Percentiles rank a stretch among this genome's conserved stretches.
Evolutionary conservation across 1,139 yeast genomes (phyloP).

Genomic region (Trichomonascaceae sp.): DNA sequence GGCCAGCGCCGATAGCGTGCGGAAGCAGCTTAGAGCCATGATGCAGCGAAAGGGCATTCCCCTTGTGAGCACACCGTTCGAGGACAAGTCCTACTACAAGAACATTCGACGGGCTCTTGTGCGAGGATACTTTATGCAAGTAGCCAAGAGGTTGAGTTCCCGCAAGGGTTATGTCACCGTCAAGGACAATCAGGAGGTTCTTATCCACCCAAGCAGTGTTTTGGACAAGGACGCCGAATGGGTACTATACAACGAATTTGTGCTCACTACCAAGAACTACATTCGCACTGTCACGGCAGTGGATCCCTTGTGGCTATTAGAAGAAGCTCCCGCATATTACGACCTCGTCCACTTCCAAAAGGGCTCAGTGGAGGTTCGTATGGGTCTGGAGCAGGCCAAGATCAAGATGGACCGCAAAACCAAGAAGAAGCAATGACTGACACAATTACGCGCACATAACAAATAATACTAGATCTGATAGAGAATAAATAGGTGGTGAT

Average conservation of each 20-base stretch:
- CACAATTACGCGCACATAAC: not conserved
- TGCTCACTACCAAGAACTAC: slow-evolving; percentile 82
- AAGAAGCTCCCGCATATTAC: slow-evolving; percentile 76
- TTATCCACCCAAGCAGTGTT: slow-evolving; percentile 88
- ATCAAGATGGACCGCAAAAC: slow-evolving; percentile 11
- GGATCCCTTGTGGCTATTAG: slow-evolving; percentile 84
- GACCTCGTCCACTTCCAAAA: slow-evolving; percentile 60
- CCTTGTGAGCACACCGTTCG: slow-evolving; percentile 55
- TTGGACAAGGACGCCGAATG: slow-evolving; percentile 78
- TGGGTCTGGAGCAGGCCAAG: slow-evolving; percentile 60
- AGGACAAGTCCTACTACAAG: slow-evolving; percentile 47
- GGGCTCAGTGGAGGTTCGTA: slow-evolving; percentile 55
- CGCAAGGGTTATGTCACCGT: slow-evolving; percentile 60
- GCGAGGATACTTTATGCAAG: slow-evolving; percentile 98
- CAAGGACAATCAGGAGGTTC: slow-evolving; percentile 90
- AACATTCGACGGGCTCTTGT: slow-evolving; percentile 77
- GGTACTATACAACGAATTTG: slow-evolving; percentile 92
- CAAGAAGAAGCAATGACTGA: not conserved
- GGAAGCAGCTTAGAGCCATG: slow-evolving; percentile 67
- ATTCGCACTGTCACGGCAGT: slow-evolving; percentile 89
- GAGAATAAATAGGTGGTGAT: too few species aligned
- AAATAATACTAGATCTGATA: too few species aligned
- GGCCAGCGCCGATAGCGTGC: slow-evolving; percentile 70
- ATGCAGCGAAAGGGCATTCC: slow-evolving; percentile 76
- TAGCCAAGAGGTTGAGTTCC: slow-evolving; percentile 50